Conservation (phyloP, 2,329 filamentous ascomycete species). For the Pestalotiopsis sp. region DNA sequence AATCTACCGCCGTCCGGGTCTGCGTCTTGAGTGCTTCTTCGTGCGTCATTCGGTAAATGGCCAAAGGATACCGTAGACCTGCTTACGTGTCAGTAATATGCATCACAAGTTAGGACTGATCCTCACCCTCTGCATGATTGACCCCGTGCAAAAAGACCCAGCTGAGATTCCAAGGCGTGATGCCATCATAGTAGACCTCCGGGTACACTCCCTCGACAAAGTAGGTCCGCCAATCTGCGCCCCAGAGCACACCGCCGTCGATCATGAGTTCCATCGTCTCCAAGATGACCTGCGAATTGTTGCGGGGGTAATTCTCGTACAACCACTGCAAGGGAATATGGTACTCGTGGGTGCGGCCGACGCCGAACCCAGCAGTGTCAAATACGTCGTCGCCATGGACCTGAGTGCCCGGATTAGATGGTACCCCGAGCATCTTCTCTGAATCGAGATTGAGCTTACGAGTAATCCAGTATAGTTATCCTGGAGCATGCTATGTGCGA, state of each 20-base stretch:
- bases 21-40: constrained; percentile 37
- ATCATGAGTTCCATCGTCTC: constrained; percentile 43
- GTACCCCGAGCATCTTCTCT: not conserved
- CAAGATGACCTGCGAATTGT: constrained; percentile 38
- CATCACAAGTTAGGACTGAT: rapidly evolving
- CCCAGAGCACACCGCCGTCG: constrained; percentile 24
- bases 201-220: constrained; percentile 34
- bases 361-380: constrained; percentile 37
- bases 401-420: not conserved
- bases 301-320: constrained; percentile 34
- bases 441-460: constrained; percentile 18
- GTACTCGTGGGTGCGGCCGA: constrained; percentile 39
- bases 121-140: constrained; percentile 44
- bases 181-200: constrained; percentile 26
- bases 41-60: constrained; percentile 42
- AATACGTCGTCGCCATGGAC: constrained; percentile 43
- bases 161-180: constrained; percentile 30
- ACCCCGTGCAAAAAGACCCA: constrained; percentile 43
- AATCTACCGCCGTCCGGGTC: constrained; percentile 38
- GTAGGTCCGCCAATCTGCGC: constrained; percentile 35
- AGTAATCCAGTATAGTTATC: constrained; percentile 54
- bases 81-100: not conserved
- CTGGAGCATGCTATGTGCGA: constrained; percentile 57
- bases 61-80: constrained; percentile 42
- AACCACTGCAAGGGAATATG: constrained; percentile 43